A percentile compares a stretch with the other conserved stretches of the same genome.
phyloP scores from a whole-genome alignment of 495 filamentous ascomycete species.

The Parmelia sp. region DNA sequence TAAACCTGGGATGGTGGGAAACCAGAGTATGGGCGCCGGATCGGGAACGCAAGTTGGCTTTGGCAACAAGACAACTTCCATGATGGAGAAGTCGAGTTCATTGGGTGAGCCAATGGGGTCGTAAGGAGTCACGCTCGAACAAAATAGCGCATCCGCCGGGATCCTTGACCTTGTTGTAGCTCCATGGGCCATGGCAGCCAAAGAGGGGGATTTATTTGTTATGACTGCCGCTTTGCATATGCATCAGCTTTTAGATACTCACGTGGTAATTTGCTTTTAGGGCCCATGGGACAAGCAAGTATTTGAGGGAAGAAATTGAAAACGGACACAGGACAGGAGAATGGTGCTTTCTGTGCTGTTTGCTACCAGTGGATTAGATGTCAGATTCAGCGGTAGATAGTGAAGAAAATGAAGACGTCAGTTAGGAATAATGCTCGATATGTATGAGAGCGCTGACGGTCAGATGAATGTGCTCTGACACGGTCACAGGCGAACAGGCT shows the following conservation, averaged over 20 bases:
- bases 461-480: too few species aligned
- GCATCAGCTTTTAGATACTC: background rate
- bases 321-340: background rate
- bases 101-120: constrained; percentile 33
- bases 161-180: background rate
- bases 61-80: constrained; percentile 32
- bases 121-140: constrained; percentile 11
- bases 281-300: background rate
- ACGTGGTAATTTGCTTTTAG: background rate
- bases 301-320: background rate
- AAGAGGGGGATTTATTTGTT: background rate
- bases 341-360: background rate
- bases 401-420: background rate
- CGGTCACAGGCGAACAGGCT: too few species aligned
- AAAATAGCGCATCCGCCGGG: background rate
- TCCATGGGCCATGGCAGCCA: background rate
- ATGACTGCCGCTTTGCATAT: background rate
- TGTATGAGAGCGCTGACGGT: too few species aligned
- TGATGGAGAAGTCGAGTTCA: constrained; percentile 26
- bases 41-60: constrained; percentile 31
- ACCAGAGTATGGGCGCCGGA: constrained; percentile 25
- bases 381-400: background rate
- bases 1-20: constrained; percentile 21
- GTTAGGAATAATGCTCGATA: too few species aligned
- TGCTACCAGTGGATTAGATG: background rate